Evolutionary conservation across 169 alveolate genomes (phyloP), one percentile per base, ranked within the genome.

Genomic region (Plasmodium ovale): DNA sequence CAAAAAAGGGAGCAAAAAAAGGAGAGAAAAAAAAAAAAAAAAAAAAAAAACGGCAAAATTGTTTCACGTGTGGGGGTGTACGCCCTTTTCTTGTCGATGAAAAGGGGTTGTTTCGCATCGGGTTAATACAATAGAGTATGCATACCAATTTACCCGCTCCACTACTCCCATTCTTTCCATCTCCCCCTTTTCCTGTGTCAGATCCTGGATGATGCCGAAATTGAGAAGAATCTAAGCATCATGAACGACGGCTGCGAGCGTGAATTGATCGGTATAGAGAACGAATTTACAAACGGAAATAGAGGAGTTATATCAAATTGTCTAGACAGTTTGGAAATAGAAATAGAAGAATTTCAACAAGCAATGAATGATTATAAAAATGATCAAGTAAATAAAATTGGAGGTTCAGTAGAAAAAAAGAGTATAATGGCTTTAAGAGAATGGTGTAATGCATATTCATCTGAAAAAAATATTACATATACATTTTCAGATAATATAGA

Each of bases 341-440:
- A 84, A 67, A 79, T 94, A 10, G 90, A 88, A 35, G 92, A 89
- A 7, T 91, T 94, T 69, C 91, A 92, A 70, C 91, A 89, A 1
- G 96, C 92, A 3, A 74, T 94, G 67, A 58, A 71, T 59, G 51
- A 72, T 23, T 94, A 94, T 74, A 92, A 87, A 71, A 90, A 71
- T 67, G 94, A 77, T 33, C 95, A 92, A 51, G 16, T 74, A 49
- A 77, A 92, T 62, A 88, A 94, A 82, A 94, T 94, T 0, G 90
- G 94, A 39, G 68, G 88, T 0, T n/a, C 74, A 0, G 89, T 92
- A 1, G 96, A 94, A 72, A 92, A 88, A 27, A 91, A 88, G 14
- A 87, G 94, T 68, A 69, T 94, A 21, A 54, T 72, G 68, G 84
- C 93, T 7, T 88, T 94, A 77, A 58, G 87, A 56, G 94, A 92